Base-by-base conservation (phyloP, 2,329 filamentous ascomycete species). In the Akanthomyces uredinophilus region DNA sequence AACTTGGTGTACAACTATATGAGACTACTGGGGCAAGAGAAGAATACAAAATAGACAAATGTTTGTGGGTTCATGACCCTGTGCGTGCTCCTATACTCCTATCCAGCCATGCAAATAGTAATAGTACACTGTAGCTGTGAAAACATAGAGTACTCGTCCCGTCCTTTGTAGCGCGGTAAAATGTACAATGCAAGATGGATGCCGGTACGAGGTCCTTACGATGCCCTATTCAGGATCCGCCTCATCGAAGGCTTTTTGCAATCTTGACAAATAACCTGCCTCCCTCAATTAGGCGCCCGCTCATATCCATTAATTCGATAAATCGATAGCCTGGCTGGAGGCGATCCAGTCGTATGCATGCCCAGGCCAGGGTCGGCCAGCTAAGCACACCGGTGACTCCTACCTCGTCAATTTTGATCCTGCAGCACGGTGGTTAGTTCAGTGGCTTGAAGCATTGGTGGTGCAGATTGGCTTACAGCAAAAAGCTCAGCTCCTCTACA, bases 401-500 rank as follows among this genome's bases (percentile, higher is more conserved):
- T 7, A 79, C 78, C 67, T 85, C 80, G 64, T 84, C 80, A 60
- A 86, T 73, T 63, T 80, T 83, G 73, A 86, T 79, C 63, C 83
- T 86, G 65, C 61, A 67, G 57, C 37, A 43, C 20, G 16, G 13
- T 2, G 7, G 24, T 49, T 55, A 49, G 27, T 29, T 27, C 13
- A 18, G 49, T 35, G 4, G 44, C 20, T 24, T 11, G 16, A 39
- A 5, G 22, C 16, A 5, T 41, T 10, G 6, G 10, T 32, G 8
- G 18, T 20, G 6, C 18, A 22, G 11, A 10, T 29, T 2, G 35
- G 68, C 87, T 79, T 75, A 92, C 89, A 87, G 83, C 37, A 92
- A 74, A 70, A 92, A 92, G 68, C 86, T 89, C 66, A 92, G 78
- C 67, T 88, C 83, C 69, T 90, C 86, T 16, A 89, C 81, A 13